These are phyloP conservation scores for Pythium insidiosum DNA, from an alignment of 352 stramenopile species.

Conservation along the genomic window DNA sequence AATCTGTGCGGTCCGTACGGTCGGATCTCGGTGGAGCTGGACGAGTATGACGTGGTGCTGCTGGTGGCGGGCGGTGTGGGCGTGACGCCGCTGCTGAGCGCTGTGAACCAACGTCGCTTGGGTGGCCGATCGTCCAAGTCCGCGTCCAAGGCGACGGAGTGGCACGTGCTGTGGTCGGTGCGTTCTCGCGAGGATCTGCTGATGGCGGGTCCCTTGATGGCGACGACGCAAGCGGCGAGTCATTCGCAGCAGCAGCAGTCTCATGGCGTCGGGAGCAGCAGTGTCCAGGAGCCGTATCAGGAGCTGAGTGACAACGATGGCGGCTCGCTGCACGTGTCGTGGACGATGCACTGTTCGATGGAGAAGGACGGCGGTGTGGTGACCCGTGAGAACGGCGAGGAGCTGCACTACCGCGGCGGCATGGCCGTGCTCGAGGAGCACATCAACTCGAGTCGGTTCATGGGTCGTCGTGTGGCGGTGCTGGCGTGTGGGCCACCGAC, in stretches of 20 bases:
- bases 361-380: conserved; percentile 34
- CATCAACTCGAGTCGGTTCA: conserved; percentile 65
- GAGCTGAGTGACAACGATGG: conserved; percentile 11
- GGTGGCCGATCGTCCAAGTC: conserved; percentile 17
- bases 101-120: conserved; percentile 53
- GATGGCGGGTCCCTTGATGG: conserved; percentile 67
- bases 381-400: conserved; percentile 40
- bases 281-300: conserved; percentile 42
- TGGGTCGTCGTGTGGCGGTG: conserved; percentile 48
- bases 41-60: conserved; percentile 58
- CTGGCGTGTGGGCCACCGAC: conserved; percentile 65
- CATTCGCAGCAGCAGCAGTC: conserved; percentile 27
- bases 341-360: conserved; percentile 55
- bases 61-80: conserved; percentile 64
- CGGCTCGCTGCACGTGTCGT: conserved; percentile 38
- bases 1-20: conserved; percentile 67
- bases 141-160: conserved; percentile 24
- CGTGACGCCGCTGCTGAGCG: conserved; percentile 68
- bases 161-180: conserved; percentile 62
- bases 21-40: conserved; percentile 48
- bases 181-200: conserved; percentile 49
- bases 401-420: conserved; percentile 37
- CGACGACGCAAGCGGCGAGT: conserved; percentile 6
- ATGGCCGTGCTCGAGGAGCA: conserved; percentile 57
- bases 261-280: conserved; percentile 5